Evolutionary conservation across 306 rosid species (phyloP).

Genomic region (Mimosa bimucronata): DNA sequence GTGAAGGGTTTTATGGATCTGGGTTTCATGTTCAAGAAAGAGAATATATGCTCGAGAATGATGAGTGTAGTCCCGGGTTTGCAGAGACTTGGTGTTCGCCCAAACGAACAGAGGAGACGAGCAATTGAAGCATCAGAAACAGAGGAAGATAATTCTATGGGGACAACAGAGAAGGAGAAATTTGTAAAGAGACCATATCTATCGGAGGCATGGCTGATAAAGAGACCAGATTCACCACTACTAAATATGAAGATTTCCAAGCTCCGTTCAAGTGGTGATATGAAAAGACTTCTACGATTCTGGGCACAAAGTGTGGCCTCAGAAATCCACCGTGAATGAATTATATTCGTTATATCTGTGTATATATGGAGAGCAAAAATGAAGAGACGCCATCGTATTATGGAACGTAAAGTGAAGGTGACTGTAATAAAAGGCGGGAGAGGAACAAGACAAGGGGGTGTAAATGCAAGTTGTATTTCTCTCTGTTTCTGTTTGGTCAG

Average conservation of each 20-base stretch:
- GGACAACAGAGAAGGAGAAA: constrained; percentile 43
- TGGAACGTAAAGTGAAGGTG: not conserved
- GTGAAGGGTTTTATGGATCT: constrained; percentile 86
- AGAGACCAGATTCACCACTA: constrained; percentile 65
- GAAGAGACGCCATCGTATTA: not conserved
- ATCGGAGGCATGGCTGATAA: constrained; percentile 88
- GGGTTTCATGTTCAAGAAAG: constrained; percentile 72
- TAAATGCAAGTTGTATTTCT: not conserved
- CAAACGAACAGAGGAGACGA: constrained; percentile 10
- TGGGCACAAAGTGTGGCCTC: constrained; percentile 88
- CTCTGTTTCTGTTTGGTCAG: not conserved
- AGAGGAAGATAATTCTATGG: constrained; percentile 3
- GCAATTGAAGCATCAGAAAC: not conserved
- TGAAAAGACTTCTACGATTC: constrained; percentile 72
- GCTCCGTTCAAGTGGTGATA: constrained; percentile 53
- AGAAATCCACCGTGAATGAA: constrained; percentile 56
- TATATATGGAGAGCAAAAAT: not conserved
- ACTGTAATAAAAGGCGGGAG: not conserved
- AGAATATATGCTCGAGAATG: constrained; percentile 61
- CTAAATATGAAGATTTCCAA: constrained; percentile 60
- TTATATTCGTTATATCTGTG: not conserved
- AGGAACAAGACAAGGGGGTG: not conserved
- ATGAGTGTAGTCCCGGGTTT: constrained; percentile 76
- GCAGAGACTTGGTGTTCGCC: constrained; percentile 52
- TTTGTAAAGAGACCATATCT: constrained; percentile 67